Evolutionary conservation across 768 basidiomycete genomes (phyloP), one percentile per base, ranked within the genome.

Genomic region (Astraeus odoratus): DNA sequence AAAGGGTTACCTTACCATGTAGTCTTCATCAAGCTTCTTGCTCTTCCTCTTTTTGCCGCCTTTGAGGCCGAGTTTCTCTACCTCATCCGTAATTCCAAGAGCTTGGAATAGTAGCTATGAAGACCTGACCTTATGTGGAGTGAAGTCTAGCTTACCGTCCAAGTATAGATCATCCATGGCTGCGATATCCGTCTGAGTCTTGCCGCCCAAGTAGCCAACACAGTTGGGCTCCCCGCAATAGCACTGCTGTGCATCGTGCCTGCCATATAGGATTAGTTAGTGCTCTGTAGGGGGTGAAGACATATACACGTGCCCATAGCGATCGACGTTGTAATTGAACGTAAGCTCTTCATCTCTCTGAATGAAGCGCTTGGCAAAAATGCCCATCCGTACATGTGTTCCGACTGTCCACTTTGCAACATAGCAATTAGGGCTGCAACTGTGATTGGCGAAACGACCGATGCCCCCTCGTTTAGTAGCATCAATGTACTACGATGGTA

Each of bases 321-420:
- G 90, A 65, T 98, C 96, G 31, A 98, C 96, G 61, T 99, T 99
- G 63, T 99, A 99, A 66, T 99, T 98, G 72, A 98, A 98, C 0
- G 96, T 98, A 54, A 97, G 65, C 65, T 97, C 94, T 58, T 96
- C 93, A 50, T 88, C 64, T 59, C 77, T 78, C 59, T 74, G 64
- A 52, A 97, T 83, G 43, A 72, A 51, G 34, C 90, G 76, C 56
- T 83, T 91, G n/a, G 95, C 83, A 57, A 98, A 99, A 55, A 98
- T 97, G 36, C 94, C 96, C 95, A 97, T 97, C 27, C 96, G 83
- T 50, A 98, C 81, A 34, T 84, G 77, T 25, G 77, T 68, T 8
- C 87, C 94, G 24, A 98, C 77, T 3, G 92, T 91, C 96, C 96
- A 99, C 66, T 96, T 97, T 23, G 94, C 92, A 6, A 99, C 96